Evolutionary conservation across 2,329 filamentous ascomycete species (phyloP), one percentile per base, ranked within the genome.

Genomic region (Colletotrichum chlorophyti): DNA sequence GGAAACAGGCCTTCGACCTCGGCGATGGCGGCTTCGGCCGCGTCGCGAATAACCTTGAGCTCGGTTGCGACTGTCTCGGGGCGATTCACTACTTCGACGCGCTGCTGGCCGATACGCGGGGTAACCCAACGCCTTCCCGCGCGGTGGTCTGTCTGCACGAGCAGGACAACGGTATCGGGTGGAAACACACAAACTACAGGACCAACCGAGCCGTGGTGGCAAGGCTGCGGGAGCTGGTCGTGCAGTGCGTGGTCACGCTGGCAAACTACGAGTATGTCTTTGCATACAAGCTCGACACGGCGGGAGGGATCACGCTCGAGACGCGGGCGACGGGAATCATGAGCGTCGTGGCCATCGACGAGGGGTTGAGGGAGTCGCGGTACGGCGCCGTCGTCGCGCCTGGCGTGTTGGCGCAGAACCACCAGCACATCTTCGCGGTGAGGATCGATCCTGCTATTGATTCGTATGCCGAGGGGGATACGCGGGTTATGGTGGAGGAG

Each of bases 1-100:
- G 87, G 37, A 91, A 91, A 69, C 84, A 87, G 50, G 88, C 88
- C 1, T 91, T 91, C 65, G 88, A 91, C 64, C 83, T 91, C 59
- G 89, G 89, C 7, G 87, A 91, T 58, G 85, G 82, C 9, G 88
- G 88, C 5, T 83, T 85, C 21, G 89, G 89, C 2, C 80, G 84
- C 45, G 84, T 81, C 43, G 85, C 86, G 14, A 91, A 91, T 70
- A 89, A 89, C 61, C 78, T 92, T 3, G 76, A 79, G 14, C 78
- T 91, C 0, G 88, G 88, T 15, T 91, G 88, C 53, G 88, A 91
- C 66, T 88, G 89, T 63, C 79, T 91, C 0, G 89, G 89, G 6
- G 80, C 83, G 1, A 89, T 90, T 64, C 83, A 88, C 58, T 82
- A 82, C 62, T 83, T 91, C 58, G 85, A 88, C 64, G 80, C 79